These are phyloP conservation scores for Karstenula rhodostoma DNA, from an alignment of 2,329 filamentous ascomycete genomes.

Conservation along the genomic window DNA sequence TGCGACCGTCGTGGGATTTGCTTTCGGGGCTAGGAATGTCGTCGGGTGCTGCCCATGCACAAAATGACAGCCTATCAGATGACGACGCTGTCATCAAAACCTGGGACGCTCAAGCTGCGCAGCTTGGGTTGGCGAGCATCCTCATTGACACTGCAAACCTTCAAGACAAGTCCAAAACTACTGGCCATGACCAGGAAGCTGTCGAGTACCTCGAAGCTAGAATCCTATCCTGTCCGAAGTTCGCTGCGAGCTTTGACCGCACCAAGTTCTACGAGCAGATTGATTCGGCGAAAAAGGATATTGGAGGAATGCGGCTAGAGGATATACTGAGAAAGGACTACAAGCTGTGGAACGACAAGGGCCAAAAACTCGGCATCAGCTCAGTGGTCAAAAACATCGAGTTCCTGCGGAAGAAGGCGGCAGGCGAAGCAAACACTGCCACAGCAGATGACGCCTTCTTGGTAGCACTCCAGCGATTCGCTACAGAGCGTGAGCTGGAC, in stretches of 20 bases:
- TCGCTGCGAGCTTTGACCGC: slow-evolving; percentile 59
- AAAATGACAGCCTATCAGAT: slow-evolving; percentile 48
- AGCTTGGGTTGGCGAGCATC: slow-evolving; percentile 73
- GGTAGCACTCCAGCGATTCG: slow-evolving; percentile 61
- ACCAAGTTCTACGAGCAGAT: slow-evolving; percentile 67
- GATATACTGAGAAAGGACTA: slow-evolving; percentile 85
- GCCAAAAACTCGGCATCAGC: slow-evolving; percentile 70
- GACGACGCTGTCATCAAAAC: slow-evolving; percentile 45
- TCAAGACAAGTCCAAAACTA: slow-evolving; percentile 67
- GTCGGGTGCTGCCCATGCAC: slow-evolving; percentile 48
- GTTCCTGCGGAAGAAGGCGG: slow-evolving; percentile 66
- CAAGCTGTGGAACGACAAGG: slow-evolving; percentile 73
- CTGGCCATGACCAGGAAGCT: slow-evolving; percentile 65
- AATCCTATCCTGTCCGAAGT: slow-evolving; percentile 51
- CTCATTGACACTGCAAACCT: slow-evolving; percentile 78
- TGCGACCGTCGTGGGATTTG: slow-evolving; percentile 65
- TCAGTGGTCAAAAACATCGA: slow-evolving; percentile 69
- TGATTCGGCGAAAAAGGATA: slow-evolving; percentile 70
- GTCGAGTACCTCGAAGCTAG: slow-evolving; percentile 67
- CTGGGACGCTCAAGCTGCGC: slow-evolving; percentile 68
- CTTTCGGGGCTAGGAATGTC: slow-evolving; percentile 53
- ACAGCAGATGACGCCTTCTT: slow-evolving; percentile 54
- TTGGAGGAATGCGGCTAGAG: slow-evolving; percentile 66
- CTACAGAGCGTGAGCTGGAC: slow-evolving; percentile 66
- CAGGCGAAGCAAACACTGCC: slow-evolving; percentile 43